phyloP scores from a whole-genome alignment of 1,284 basidiomycete genomes.

The Phenoliferia sp. region DNA sequence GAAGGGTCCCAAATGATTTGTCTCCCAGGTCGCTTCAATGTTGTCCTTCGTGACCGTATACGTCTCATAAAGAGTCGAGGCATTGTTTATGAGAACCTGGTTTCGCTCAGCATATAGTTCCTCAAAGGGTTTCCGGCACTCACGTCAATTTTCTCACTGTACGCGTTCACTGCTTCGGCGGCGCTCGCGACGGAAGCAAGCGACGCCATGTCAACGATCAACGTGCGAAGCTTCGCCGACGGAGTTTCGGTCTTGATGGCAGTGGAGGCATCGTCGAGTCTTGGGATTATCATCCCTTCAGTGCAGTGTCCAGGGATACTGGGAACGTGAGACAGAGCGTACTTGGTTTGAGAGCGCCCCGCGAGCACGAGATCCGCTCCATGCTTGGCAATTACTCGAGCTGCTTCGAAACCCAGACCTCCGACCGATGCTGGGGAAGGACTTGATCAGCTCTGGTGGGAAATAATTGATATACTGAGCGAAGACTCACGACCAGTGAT shows the following conservation, averaged over 20 bases:
- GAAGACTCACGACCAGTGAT: not conserved
- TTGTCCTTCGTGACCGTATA: slow-evolving; percentile 31
- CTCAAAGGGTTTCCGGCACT: too few relatives aligned
- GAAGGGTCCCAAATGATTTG: slow-evolving; percentile 37
- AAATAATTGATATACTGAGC: not conserved
- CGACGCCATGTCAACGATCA: slow-evolving; percentile 8
- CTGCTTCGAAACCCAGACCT: not conserved
- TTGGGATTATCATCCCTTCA: not conserved
- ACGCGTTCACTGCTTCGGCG: not conserved
- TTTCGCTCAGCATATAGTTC: not conserved
- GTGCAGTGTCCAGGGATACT: not conserved
- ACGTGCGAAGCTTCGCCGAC: not conserved
- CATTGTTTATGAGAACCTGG: slow-evolving; percentile 35
- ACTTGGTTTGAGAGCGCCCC: not conserved
- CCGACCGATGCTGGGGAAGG: not conserved
- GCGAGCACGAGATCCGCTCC: not conserved
- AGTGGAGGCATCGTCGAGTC: not conserved
- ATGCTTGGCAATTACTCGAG: not conserved
- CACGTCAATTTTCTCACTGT: slow-evolving; percentile 23
- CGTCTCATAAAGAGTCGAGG: slow-evolving; percentile 30
- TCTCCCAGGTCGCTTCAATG: slow-evolving; percentile 35
- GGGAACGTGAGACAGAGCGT: not conserved
- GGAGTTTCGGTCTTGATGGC: slow-evolving; percentile 6
- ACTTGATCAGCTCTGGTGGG: not conserved
- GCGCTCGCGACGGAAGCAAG: not conserved